These are phyloP conservation scores for Jaapia argillacea DNA, from an alignment of 768 basidiomycete species.

Conservation along the genomic window DNA sequence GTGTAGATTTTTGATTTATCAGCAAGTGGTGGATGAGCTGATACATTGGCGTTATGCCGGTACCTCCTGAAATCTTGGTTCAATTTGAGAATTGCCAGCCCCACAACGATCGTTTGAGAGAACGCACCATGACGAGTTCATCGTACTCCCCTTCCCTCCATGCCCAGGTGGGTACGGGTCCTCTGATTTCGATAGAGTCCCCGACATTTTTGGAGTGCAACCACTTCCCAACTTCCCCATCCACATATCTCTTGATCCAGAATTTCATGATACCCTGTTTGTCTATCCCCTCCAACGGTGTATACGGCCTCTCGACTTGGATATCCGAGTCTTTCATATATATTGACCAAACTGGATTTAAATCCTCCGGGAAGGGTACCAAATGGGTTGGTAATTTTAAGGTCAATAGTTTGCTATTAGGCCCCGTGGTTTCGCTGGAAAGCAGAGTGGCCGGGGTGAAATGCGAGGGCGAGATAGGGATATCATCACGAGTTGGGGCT, in stretches of 20 bases:
- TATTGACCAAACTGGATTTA: slow-evolving; percentile 56
- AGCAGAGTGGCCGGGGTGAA: slow-evolving; percentile 52
- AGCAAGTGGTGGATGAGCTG: slow-evolving; percentile 60
- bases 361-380: slow-evolving; percentile 9
- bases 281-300: slow-evolving; percentile 67
- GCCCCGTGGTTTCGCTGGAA: slow-evolving; percentile 36
- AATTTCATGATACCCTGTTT: slow-evolving; percentile 56
- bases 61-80: slow-evolving; percentile 83
- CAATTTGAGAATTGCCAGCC: too few species aligned
- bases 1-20: slow-evolving; percentile 8
- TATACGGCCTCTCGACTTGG: slow-evolving; percentile 81
- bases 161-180: slow-evolving; percentile 61
- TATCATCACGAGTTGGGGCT: slow-evolving; percentile 26
- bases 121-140: slow-evolving; percentile 64
- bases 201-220: slow-evolving; percentile 60
- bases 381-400: slow-evolving; percentile 39
- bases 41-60: slow-evolving; percentile 79
- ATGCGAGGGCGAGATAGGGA: slow-evolving; percentile 20
- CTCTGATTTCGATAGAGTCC: slow-evolving; percentile 65
- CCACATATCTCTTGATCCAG: slow-evolving; percentile 75
- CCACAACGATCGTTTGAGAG: neutral
- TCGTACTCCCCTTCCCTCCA: slow-evolving; percentile 58
- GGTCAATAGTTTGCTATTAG: slow-evolving; percentile 55
- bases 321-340: slow-evolving; percentile 84
- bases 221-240: slow-evolving; percentile 80